Evolutionary conservation across 176 grass and related monocot species (phyloP).

Genomic region (Hordeum marinum): DNA sequence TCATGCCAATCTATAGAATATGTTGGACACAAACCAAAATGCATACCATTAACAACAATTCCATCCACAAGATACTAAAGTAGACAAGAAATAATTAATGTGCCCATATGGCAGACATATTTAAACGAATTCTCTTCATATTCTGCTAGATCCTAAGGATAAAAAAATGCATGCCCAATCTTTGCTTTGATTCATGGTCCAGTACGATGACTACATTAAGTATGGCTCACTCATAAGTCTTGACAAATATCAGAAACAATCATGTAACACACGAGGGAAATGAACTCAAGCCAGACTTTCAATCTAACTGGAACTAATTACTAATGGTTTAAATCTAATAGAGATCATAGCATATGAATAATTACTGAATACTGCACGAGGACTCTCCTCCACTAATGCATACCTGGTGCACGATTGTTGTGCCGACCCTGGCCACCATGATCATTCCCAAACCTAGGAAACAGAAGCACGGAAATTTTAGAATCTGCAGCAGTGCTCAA

Average conservation of each 20-base stretch:
- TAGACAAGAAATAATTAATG: neutral
- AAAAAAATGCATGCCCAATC: neutral
- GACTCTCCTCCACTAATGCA: constrained; percentile 12
- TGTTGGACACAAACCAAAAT: neutral
- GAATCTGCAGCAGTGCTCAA: neutral
- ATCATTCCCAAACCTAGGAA: constrained; percentile 49
- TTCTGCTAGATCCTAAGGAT: neutral
- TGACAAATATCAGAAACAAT: constrained; percentile 11
- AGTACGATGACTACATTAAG: neutral
- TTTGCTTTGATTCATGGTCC: neutral
- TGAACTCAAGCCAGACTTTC: neutral
- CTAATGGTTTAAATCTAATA: neutral
- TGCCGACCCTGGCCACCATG: constrained; percentile 60
- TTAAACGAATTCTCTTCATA: neutral
- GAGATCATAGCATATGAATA: neutral
- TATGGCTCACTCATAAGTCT: neutral
- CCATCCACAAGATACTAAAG: neutral
- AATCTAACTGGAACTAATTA: neutral
- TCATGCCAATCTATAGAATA: constrained; percentile 32
- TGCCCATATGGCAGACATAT: neutral
- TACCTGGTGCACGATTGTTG: constrained; percentile 45
- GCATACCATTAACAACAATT: neutral
- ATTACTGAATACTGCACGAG: neutral
- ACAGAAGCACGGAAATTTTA: neutral
- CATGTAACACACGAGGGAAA: constrained; percentile 21